Percentiles rank a stretch among this genome's conserved stretches.
Evolutionary conservation across 2,329 filamentous ascomycete species (phyloP).

Genomic region (Venturia carpophila): DNA sequence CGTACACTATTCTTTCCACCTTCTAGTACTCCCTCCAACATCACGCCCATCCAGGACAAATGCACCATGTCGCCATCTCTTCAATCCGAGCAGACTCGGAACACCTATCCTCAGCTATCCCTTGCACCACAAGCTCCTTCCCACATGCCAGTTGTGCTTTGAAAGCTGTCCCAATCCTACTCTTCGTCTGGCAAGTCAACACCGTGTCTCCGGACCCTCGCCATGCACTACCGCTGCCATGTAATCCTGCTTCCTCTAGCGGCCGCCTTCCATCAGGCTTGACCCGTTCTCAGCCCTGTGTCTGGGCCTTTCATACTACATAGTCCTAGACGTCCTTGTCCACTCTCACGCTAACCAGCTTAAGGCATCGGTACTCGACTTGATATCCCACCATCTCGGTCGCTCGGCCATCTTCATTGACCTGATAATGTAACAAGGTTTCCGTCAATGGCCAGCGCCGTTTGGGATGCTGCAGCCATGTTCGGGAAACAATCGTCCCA

Average conservation of each 20-base stretch:
- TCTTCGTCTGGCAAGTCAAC: background rate
- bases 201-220: background rate
- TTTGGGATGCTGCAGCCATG: background rate
- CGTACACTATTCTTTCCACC: background rate
- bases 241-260: background rate
- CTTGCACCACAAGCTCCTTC: background rate
- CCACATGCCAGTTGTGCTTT: background rate
- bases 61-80: background rate
- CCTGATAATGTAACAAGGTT: background rate
- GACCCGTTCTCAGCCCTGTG: background rate
- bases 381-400: slow-evolving; percentile 4
- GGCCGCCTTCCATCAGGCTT: background rate
- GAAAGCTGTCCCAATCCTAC: background rate
- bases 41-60: background rate
- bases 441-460: background rate
- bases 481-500: background rate
- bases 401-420: background rate
- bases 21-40: background rate
- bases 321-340: background rate
- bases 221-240: background rate
- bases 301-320: background rate
- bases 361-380: slow-evolving; percentile 1
- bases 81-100: background rate
- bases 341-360: background rate
- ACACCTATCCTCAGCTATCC: background rate